Percentiles rank a stretch among this genome's conserved stretches.
Evolutionary conservation across 257 asterid species (phyloP).

Genomic region (Datura wrightii): DNA sequence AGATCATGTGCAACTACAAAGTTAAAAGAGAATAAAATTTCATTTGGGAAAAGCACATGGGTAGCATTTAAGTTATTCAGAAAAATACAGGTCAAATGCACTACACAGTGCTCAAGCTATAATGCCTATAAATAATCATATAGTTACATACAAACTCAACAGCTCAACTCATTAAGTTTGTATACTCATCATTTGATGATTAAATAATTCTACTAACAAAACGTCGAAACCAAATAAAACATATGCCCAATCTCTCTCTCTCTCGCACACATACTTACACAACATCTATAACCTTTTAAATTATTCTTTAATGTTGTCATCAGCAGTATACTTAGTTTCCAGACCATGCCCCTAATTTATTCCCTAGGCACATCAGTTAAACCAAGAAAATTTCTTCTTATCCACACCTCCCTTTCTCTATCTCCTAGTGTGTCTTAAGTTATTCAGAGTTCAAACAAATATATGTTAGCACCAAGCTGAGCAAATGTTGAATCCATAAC

Average conservation of each 20-base stretch:
- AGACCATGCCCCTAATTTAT: no score
- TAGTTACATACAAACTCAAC: not conserved
- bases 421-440: no score
- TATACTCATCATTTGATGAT: not conserved
- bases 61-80: not conserved
- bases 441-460: no score
- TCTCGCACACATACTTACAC: no score
- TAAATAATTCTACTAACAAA: not conserved
- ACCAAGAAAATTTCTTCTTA: no score
- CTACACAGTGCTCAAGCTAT: slow-evolving; percentile 2
- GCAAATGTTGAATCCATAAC: not conserved
- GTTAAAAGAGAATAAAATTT: not conserved
- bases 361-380: no score
- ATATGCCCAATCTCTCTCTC: no score
- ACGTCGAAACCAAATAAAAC: not conserved
- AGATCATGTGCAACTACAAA: not conserved
- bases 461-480: not conserved
- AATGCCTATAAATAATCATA: not conserved
- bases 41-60: not conserved
- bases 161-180: not conserved
- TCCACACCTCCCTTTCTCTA: no score
- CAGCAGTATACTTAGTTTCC: no score
- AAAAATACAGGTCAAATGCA: not conserved
- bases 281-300: no score
- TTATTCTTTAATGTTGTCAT: no score